Evolutionary conservation across 2,329 filamentous ascomycete species (phyloP), one percentile per base, ranked within the genome.

Genomic region (Aspergillus terreus): DNA sequence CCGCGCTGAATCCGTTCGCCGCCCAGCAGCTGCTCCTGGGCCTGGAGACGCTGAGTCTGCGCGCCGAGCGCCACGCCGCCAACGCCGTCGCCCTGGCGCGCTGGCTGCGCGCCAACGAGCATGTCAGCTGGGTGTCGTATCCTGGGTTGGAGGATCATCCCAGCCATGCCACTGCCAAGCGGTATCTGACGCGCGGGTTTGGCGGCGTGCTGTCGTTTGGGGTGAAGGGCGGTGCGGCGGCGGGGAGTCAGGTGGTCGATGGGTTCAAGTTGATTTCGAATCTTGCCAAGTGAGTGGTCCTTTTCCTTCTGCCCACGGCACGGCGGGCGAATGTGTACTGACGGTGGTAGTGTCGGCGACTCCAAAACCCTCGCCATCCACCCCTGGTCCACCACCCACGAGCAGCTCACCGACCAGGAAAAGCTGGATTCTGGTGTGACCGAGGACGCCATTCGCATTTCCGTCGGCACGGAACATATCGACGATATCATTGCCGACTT

Each of bases 401-500:
- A 95, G 78, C 92, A 97, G 76, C 80, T 97, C 52, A 84, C 79
- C 21, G 87, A 92, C 27, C 81, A 91, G 68, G 92, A 96, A 79
- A 90, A 85, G 74, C 69, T 80, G 47, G 84, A 77, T 67, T 92
- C 89, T 19, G 92, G 92, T 62, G 90, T 94, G 10, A 94, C 90
- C 14, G 70, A 90, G 80, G 92, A 95, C 66, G 84, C 92, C 36
- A 96, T 97, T 72, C 88, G 92, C 57, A 94, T 97, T 66, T 96
- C 92, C 0, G 92, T 96, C 53, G 92, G 92, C 47, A 95, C 88
- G 1, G 92, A 97, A 76, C 91, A 96, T 71, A 95, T 97, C 68
- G 92, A 96, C 76, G 92, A 97, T 67, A 96, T 97, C 64, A 94
- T 96, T 66, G 87, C 85, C 62, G 92, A 97, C 74, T 96, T 97